phyloP scores from a whole-genome alignment of 441 rosid species.

The Pelargonium myrrhifolium region DNA sequence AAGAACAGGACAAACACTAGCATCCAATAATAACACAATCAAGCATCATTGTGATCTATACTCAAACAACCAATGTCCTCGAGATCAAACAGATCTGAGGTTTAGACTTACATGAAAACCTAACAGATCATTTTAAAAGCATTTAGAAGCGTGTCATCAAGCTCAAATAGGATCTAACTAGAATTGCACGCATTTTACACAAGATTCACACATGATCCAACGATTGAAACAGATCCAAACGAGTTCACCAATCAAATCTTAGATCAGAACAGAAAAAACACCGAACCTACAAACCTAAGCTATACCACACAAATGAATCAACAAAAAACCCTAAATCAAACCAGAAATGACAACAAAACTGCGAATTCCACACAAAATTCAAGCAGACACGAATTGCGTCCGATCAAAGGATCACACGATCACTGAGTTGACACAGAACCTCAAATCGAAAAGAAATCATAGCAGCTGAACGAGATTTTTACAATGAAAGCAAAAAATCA shows the following conservation, averaged over 20 bases:
- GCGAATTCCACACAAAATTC: not conserved
- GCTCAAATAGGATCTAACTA: not conserved
- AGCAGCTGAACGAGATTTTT: not conserved
- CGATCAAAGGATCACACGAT: not conserved
- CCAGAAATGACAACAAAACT: not conserved
- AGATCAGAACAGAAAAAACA: not conserved
- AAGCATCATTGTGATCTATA: not conserved
- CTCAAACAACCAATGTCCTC: not conserved
- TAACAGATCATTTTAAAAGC: not conserved
- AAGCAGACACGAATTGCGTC: not conserved
- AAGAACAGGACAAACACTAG: not conserved
- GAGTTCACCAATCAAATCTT: not conserved
- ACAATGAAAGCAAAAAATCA: not conserved
- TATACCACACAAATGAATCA: not conserved
- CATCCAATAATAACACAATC: not conserved
- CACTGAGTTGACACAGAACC: not conserved
- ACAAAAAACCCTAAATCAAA: slow-evolving; percentile 4
- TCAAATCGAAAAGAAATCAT: not conserved
- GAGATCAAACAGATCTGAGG: not conserved
- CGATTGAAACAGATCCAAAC: not conserved
- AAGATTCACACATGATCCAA: not conserved
- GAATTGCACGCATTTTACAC: not conserved
- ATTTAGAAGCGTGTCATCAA: not conserved
- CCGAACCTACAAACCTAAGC: not conserved
- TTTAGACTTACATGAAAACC: not conserved